Base-by-base conservation (phyloP, 257 asterid genomes). In the Hygrophila difformis region DNA sequence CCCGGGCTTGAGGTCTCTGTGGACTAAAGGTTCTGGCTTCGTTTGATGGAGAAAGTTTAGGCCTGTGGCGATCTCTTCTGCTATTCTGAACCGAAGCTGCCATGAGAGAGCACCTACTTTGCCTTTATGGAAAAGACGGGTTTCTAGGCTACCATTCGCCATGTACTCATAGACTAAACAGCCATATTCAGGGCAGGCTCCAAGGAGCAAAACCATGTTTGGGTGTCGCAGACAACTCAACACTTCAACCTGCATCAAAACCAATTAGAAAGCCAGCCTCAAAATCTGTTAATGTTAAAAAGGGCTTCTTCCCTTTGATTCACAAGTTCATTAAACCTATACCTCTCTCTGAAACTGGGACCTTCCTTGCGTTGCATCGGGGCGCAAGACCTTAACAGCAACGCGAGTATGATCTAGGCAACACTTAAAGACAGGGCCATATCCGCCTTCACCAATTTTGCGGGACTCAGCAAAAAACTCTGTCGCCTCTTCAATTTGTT, bases 401-500 rank as follows among this genome's bases (percentile, higher is more conserved):
- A 83, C 95, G 0, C 72, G 66, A 1, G 97, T 87, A 46, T 80
- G 97, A 68, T 87, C 97, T 49, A 87, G 97, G 46, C 47, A 49
- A 35, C 97, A 83, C 72, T 72, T 87, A 44, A 42, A 87, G 34
- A 87, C 97, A 6, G 97, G 97, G 36, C 97, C 97, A 49, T 87
- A 87, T 15, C 97, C 95, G 3, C 97, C 97, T 71, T 88, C 97
- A 2, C 97, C 97, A 50, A 88, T 74, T 60, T 88, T 88, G 51
- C 74, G 65, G 1, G 78, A 68, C 5, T 54, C 67, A 4, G 47
- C 4, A 55, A 88, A 79, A 55, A 11, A 61, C 4, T 72, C 80
- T 0, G 94, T 88, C 1, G 95, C 94, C 39, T 61, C 73, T 47
- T 88, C 94, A 4, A 88, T 84, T 47, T 84, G 93, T 21, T 84